These are phyloP conservation scores for Hordeum marinum DNA, from an alignment of 176 grass and related monocot genomes.

Conservation along the genomic window DNA sequence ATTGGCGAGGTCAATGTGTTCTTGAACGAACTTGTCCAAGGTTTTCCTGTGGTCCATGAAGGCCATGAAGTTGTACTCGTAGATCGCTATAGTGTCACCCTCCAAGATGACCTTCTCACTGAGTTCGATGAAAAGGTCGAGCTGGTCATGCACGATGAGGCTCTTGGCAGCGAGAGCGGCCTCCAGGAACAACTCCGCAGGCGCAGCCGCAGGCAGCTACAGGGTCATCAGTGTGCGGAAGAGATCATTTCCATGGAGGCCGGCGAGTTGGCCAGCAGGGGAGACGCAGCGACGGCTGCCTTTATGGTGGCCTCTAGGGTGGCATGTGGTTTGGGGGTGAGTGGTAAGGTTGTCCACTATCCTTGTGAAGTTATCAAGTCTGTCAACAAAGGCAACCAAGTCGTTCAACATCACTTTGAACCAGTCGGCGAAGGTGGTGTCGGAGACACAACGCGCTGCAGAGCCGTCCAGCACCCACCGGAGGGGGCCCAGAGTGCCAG, in stretches of 20 bases:
- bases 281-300: background rate
- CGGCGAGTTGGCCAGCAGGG: background rate
- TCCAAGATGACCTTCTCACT: background rate
- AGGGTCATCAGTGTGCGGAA: background rate
- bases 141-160: background rate
- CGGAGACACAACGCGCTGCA: no score
- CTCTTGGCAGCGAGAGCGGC: background rate
- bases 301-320: no score
- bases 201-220: background rate
- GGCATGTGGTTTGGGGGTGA: no score
- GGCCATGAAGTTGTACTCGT: background rate
- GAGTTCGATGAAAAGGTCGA: background rate
- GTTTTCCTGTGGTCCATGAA: background rate
- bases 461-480: no score
- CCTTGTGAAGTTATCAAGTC: background rate
- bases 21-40: background rate
- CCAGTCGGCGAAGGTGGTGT: no score
- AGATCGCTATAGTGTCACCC: background rate
- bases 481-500: no score
- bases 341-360: background rate
- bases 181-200: background rate
- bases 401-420: no score
- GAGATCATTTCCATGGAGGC: background rate
- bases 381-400: no score
- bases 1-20: background rate